phyloP scores from a whole-genome alignment of 352 stramenopile species.

The Globisporangium spiculum region DNA sequence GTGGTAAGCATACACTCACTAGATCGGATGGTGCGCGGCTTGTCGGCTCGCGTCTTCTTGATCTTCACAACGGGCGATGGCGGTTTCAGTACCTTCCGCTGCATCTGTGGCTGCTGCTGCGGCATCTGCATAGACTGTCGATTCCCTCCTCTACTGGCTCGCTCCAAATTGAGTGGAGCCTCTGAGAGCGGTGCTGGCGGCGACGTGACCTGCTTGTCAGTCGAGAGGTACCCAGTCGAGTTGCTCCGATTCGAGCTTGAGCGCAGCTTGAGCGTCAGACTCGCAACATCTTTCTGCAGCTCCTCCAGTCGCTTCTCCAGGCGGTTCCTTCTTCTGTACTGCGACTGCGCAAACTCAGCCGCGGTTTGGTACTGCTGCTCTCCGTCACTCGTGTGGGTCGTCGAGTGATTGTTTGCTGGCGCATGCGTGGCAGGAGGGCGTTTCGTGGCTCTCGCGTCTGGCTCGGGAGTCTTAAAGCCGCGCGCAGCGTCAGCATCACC shows the following conservation, averaged over 20 bases:
- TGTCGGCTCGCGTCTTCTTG: slow-evolving; percentile 13
- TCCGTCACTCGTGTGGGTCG: slow-evolving; percentile 1
- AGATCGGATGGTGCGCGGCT: slow-evolving; percentile 8
- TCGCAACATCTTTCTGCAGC: slow-evolving; percentile 71
- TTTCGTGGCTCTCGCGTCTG: background rate
- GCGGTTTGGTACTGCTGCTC: slow-evolving; percentile 10
- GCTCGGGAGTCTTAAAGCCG: slow-evolving; percentile 13
- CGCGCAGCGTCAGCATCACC: background rate
- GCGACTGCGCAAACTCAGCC: slow-evolving; percentile 31
- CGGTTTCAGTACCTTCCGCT: background rate
- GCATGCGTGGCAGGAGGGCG: background rate
- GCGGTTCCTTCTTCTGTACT: slow-evolving; percentile 51
- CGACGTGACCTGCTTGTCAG: slow-evolving; percentile 22
- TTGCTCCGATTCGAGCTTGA: slow-evolving; percentile 30
- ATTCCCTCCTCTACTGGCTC: background rate
- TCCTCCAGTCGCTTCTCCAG: slow-evolving; percentile 68
- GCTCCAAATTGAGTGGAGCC: background rate
- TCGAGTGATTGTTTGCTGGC: background rate
- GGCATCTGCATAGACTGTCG: background rate
- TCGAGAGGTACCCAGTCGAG: slow-evolving; percentile 21
- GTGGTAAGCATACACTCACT: slow-evolving; percentile 5
- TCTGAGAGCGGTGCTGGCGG: slow-evolving; percentile 1
- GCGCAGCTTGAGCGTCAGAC: slow-evolving; percentile 67
- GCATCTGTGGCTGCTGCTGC: background rate
- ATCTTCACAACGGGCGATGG: slow-evolving; percentile 4